Evolutionary conservation across 2,329 filamentous ascomycete genomes (phyloP).

Genomic region (Neoscytalidium dimidiatum): DNA sequence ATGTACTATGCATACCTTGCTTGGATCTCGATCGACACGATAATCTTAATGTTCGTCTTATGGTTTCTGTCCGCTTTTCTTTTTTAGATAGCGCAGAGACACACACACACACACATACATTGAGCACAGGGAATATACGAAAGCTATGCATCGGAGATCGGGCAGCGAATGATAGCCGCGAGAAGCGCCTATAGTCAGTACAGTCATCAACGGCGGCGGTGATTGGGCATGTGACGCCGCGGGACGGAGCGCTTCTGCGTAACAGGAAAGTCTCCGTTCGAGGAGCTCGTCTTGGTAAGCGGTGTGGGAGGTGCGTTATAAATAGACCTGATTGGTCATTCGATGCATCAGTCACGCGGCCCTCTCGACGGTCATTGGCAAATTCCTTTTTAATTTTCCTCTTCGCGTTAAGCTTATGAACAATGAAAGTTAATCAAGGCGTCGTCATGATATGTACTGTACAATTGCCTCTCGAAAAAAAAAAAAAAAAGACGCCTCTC

Average conservation of each 20-base stretch:
- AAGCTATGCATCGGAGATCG: neutral
- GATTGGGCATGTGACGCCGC: neutral
- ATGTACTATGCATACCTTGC: neutral
- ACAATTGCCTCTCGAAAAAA: too few relatives aligned
- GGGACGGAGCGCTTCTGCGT: neutral
- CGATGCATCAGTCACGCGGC: neutral
- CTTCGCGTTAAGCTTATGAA: neutral
- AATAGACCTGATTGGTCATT: conserved; percentile 6
- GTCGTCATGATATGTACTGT: neutral
- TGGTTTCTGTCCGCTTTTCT: too few relatives aligned
- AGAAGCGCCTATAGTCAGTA: neutral
- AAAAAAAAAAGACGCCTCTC: neutral
- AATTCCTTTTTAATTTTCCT: neutral
- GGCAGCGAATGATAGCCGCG: neutral
- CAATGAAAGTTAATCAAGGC: neutral
- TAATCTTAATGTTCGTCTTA: neutral
- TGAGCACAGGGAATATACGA: neutral
- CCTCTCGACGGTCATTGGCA: neutral
- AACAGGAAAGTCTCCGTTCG: neutral
- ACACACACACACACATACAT: too few relatives aligned
- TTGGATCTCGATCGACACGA: neutral
- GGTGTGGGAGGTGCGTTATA: neutral
- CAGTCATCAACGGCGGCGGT: neutral
- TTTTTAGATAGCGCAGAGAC: too few relatives aligned
- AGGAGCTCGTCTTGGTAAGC: neutral